phyloP scores from a whole-genome alignment of 768 basidiomycete genomes.

The Agrocybe pediades region DNA sequence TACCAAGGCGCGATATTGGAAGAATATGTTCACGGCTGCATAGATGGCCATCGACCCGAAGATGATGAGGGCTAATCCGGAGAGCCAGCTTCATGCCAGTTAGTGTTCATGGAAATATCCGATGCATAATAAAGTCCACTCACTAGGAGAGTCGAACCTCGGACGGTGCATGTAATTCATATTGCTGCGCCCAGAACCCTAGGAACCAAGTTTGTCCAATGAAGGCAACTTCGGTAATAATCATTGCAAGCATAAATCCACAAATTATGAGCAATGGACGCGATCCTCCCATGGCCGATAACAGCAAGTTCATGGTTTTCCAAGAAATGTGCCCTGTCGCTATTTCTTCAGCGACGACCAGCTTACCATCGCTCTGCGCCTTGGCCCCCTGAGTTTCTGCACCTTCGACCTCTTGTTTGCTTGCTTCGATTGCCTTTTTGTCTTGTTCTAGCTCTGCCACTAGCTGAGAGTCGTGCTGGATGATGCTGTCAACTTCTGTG shows the following conservation, averaged over 20 bases:
- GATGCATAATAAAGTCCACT: neutral
- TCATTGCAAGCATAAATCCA: constrained; percentile 22
- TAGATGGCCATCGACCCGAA: neutral
- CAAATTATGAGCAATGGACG: constrained; percentile 33
- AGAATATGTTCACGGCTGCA: neutral
- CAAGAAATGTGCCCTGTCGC: constrained; percentile 30
- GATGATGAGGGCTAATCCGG: neutral
- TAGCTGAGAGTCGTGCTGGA: constrained; percentile 14
- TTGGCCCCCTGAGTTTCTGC: constrained; percentile 6
- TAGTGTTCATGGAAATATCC: neutral
- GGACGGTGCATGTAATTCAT: constrained; percentile 31
- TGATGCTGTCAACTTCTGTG: constrained; percentile 38
- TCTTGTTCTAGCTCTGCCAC: neutral
- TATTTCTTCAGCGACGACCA: constrained; percentile 64
- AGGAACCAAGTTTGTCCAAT: constrained; percentile 42
- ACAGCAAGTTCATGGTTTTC: constrained; percentile 35
- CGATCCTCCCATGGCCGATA: constrained; percentile 35
- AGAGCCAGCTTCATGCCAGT: neutral
- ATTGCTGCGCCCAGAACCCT: constrained; percentile 46
- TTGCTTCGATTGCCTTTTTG: constrained; percentile 21
- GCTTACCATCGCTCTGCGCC: constrained; percentile 55
- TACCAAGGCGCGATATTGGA: constrained; percentile 37
- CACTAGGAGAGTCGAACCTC: constrained; percentile 28
- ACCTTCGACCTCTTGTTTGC: constrained; percentile 16
- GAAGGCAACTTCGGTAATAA: constrained; percentile 25